These are phyloP conservation scores for Yamadazyma kanchanaburiensis DNA, from an alignment of 1,139 yeast species.

Conservation along the genomic window DNA sequence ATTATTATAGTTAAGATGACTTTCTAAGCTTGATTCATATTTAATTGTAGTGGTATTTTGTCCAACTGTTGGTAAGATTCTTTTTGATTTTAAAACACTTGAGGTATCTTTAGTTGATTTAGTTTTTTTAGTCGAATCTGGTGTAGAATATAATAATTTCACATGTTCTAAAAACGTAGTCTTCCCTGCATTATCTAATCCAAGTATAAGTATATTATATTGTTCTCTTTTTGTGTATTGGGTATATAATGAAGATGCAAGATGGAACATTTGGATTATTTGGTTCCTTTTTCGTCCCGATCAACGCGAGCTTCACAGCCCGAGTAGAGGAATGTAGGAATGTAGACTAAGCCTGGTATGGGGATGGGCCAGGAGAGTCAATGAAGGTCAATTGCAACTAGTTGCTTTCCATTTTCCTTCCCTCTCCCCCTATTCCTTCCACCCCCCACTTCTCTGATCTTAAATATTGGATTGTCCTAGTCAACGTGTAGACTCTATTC, in stretches of 20 bases:
- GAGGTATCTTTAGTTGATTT: conserved; percentile 15
- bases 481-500: too few species aligned
- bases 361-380: too few species aligned
- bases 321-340: too few species aligned
- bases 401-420: too few species aligned
- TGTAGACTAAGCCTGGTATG: too few species aligned
- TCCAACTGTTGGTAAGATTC: conserved; percentile 48
- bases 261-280: conserved; percentile 35
- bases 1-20: conserved; percentile 38
- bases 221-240: conserved; percentile 48
- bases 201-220: conserved; percentile 68
- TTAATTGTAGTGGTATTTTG: conserved; percentile 60
- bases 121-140: conserved; percentile 13
- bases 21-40: conserved; percentile 27
- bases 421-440: too few species aligned
- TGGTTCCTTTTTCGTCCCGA: too few species aligned
- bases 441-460: too few species aligned
- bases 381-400: too few species aligned
- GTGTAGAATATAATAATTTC: conserved; percentile 36
- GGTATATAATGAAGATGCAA: conserved; percentile 45
- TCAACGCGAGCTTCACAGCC: too few species aligned
- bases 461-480: too few species aligned
- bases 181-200: conserved; percentile 95
- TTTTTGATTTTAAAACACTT: conserved; percentile 29
- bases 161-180: conserved; percentile 55